Evolutionary conservation across 116 monocot species (phyloP).

Genomic region (Zostera marina): DNA sequence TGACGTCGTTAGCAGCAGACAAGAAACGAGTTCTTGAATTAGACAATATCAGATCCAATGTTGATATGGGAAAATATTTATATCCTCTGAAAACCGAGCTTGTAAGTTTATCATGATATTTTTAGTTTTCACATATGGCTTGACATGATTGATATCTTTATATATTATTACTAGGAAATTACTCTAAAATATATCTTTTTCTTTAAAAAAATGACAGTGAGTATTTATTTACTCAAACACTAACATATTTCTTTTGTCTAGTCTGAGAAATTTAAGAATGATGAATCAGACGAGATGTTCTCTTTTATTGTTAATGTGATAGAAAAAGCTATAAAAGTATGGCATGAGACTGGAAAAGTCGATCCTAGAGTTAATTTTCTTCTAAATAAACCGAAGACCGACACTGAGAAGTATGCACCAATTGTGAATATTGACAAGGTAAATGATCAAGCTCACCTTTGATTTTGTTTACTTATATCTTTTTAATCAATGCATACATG

Average conservation of each 20-base stretch:
- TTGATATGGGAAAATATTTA: conserved; percentile 58
- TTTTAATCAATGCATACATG: background rate
- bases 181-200: too few species aligned
- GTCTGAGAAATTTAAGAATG: conserved; percentile 34
- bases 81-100: conserved; percentile 55
- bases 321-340: conserved; percentile 66
- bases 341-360: conserved; percentile 63
- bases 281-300: conserved; percentile 38
- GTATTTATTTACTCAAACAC: background rate
- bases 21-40: conserved; percentile 44
- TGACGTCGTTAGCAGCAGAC: conserved; percentile 50
- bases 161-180: too few species aligned
- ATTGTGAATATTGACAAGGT: conserved; percentile 94
- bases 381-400: conserved; percentile 50
- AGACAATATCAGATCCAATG: conserved; percentile 49
- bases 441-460: conserved; percentile 2
- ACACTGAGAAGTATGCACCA: conserved; percentile 63
- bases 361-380: conserved; percentile 74
- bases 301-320: conserved; percentile 50
- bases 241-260: conserved; percentile 5
- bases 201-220: background rate
- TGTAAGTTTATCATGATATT: conserved; percentile 28
- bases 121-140: background rate
- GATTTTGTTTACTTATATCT: background rate
- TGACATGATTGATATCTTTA: too few species aligned